phyloP scores from a whole-genome alignment of 2,329 filamentous ascomycete species.

The Aspergillus pseudonomiae region DNA sequence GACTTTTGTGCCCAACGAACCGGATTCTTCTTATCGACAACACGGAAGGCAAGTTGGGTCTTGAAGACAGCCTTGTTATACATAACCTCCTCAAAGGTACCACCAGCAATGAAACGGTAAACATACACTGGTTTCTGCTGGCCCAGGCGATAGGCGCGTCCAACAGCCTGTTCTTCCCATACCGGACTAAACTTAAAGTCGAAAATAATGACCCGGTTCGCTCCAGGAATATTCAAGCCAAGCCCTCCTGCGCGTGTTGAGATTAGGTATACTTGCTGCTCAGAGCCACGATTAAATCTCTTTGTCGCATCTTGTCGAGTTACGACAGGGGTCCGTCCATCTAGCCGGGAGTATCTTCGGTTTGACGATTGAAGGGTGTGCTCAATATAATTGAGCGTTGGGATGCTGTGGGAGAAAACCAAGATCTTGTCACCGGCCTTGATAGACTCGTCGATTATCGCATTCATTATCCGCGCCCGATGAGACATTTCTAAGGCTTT shows the following conservation, averaged over 20 bases:
- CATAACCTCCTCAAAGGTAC: constrained; percentile 76
- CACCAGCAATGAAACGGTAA: constrained; percentile 77
- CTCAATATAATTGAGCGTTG: constrained; percentile 71
- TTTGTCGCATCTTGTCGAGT: constrained; percentile 67
- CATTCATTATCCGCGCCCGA: constrained; percentile 68
- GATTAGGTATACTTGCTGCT: constrained; percentile 69
- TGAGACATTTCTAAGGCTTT: constrained; percentile 61
- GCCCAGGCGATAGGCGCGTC: constrained; percentile 81
- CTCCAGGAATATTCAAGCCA: constrained; percentile 80
- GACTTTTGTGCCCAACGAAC: constrained; percentile 65
- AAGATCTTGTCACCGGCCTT: constrained; percentile 71
- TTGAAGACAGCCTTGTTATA: constrained; percentile 81
- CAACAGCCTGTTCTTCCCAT: constrained; percentile 83
- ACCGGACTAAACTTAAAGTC: constrained; percentile 82
- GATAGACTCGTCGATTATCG: constrained; percentile 69
- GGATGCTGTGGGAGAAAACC: constrained; percentile 75
- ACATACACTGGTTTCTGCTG: constrained; percentile 81
- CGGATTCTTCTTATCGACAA: constrained; percentile 82
- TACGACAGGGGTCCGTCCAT: constrained; percentile 63
- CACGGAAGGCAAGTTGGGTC: constrained; percentile 73
- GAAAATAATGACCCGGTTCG: constrained; percentile 84
- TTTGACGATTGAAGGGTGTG: constrained; percentile 55
- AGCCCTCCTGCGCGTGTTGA: constrained; percentile 81
- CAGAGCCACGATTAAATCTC: constrained; percentile 64
- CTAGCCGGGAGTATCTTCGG: constrained; percentile 61